These are phyloP conservation scores for Gossypium schwendimanii DNA, from an alignment of 441 rosid genomes.

Conservation along the genomic window DNA sequence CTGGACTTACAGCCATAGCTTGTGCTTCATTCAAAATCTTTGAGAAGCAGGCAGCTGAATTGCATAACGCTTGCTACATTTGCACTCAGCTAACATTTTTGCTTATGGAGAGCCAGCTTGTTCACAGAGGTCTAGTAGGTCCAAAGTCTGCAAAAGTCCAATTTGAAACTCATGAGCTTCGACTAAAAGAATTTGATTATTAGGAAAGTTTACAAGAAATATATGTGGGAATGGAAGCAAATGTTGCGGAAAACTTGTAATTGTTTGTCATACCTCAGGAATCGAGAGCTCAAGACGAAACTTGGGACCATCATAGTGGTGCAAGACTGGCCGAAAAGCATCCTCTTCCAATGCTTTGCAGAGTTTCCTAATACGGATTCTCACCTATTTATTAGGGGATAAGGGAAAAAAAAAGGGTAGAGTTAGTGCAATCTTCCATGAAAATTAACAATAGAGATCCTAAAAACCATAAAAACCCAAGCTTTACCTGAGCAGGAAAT, in stretches of 20 bases:
- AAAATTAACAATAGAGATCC: not conserved
- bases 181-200: not conserved
- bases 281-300: constrained; percentile 93
- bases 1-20: constrained; percentile 33
- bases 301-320: constrained; percentile 96
- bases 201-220: not conserved
- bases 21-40: constrained; percentile 35
- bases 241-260: not conserved
- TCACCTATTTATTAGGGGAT: constrained; percentile 44
- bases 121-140: constrained; percentile 84
- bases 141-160: constrained; percentile 63
- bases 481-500: constrained; percentile 90
- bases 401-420: not conserved
- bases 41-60: constrained; percentile 26
- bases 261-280: constrained; percentile 63
- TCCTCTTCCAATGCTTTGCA: constrained; percentile 97
- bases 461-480: not conserved
- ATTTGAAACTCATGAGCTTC: not conserved
- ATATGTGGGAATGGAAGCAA: not conserved
- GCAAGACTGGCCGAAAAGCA: constrained; percentile 91
- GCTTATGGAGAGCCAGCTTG: constrained; percentile 65
- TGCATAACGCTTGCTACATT: constrained; percentile 24
- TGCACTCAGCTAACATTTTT: constrained; percentile 9
- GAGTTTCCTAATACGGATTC: constrained; percentile 67
- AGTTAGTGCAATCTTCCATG: not conserved